Evolutionary conservation across 2,329 filamentous ascomycete species (phyloP), one percentile per base, ranked within the genome.

Genomic region (Beauveria sp.): DNA sequence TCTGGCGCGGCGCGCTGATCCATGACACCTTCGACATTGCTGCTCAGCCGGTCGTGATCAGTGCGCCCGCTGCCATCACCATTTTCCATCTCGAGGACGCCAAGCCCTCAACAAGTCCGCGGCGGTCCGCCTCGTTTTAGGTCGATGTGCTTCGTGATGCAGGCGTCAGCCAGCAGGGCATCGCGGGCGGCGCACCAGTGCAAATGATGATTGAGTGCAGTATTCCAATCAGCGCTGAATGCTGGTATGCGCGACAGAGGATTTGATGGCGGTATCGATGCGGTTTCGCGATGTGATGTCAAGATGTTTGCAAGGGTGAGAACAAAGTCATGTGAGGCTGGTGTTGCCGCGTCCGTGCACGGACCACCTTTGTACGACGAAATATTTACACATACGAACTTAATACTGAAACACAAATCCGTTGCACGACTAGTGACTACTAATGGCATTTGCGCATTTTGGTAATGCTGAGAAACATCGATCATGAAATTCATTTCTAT

Each of bases 41-140:
- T 76, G 24, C 38, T 50, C 42, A n/a, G 28, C 77, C 80, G 80
- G 69, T 84, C 80, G 72, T 85, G 80, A 70, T 85, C 81, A 67
- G 79, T 80, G 70, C 78, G 80, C 67, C 80, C 80, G 69, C 81
- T 81, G 70, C 78, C 77, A 70, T 73, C 75, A 72, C 80, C 80
- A 74, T 79, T 78, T 66, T 84, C 81, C 81, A 83, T 84, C 67
- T 76, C 79, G 75, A 82, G 75, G 68, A 63, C 70, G 68, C 80
- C 79, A 65, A 81, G 80, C 81, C 81, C 83, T 83, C 40, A 26
- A 43, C 42, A 54, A 58, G 34, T 34, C 58, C 31, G 42, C 26
- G 50, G 43, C 51, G 38, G 50, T 28, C n/a, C 48, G 34, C 24
- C 40, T 31, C 24, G 40, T 34, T 43, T 42, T 40, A 55, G 31